These are phyloP conservation scores for Ampelomyces quisqualis DNA, from an alignment of 2,329 filamentous ascomycete species.

Conservation along the genomic window DNA sequence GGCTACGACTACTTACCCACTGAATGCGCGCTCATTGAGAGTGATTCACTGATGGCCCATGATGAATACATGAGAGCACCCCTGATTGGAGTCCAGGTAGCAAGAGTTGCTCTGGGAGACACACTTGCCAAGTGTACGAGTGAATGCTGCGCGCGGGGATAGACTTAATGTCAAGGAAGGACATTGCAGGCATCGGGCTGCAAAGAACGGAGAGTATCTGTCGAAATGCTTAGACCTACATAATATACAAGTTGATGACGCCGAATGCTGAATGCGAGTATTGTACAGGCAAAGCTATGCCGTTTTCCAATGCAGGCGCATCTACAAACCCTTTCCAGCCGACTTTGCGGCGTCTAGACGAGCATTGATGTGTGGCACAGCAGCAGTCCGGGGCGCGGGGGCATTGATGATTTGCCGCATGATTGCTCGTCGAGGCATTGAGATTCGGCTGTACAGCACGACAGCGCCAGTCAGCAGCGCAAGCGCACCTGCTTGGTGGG, in stretches of 20 bases:
- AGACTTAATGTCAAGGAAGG: no score
- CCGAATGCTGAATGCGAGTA: not conserved
- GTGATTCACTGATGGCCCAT: no score
- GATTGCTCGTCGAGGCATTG: constrained; percentile 37
- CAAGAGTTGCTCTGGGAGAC: no score
- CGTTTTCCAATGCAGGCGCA: not conserved
- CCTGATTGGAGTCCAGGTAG: no score
- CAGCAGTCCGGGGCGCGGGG: constrained; percentile 13
- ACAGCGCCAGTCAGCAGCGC: constrained; percentile 80
- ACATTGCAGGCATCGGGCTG: not conserved
- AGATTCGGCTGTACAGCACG: constrained; percentile 65
- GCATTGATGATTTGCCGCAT: constrained; percentile 34
- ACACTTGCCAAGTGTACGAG: no score
- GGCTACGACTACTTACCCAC: no score
- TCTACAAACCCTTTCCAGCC: constrained; percentile 18
- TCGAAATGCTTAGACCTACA: not conserved
- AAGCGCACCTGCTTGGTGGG: constrained; percentile 88
- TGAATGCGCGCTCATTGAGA: no score
- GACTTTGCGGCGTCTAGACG: constrained; percentile 22
- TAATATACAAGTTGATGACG: not conserved
- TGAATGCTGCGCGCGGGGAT: no score
- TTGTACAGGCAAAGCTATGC: not conserved
- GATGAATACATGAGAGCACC: no score
- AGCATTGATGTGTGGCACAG: constrained; percentile 23
- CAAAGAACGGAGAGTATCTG: not conserved